Conservation (phyloP, 495 filamentous ascomycete species). For the Hypoxylon lienhwacheense region DNA sequence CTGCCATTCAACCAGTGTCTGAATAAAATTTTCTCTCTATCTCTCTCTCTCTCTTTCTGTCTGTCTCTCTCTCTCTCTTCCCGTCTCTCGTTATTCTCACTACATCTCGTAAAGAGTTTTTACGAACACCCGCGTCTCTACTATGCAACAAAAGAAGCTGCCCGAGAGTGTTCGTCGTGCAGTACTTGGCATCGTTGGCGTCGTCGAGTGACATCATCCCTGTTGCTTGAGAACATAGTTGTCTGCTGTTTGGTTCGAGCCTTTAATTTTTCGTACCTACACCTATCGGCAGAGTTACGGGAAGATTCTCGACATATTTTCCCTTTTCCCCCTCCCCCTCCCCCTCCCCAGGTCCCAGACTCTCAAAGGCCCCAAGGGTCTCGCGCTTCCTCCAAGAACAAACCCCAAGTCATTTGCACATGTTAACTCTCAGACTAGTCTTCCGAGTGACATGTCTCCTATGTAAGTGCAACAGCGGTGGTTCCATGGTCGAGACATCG, state of each 20-base stretch:
- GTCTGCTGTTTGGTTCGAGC: slow-evolving; percentile 18
- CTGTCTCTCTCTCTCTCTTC: slow-evolving; percentile 1
- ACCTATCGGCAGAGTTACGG: slow-evolving; percentile 15
- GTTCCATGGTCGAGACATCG: slow-evolving; percentile 16
- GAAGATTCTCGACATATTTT: slow-evolving; percentile 5
- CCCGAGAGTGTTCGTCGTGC: neutral
- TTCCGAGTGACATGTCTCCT: slow-evolving; percentile 11
- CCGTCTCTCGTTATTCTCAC: too few relatives aligned
- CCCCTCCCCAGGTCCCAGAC: neutral
- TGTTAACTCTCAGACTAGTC: slow-evolving; percentile 18
- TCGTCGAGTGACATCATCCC: slow-evolving; percentile 25
- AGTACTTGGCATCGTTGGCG: slow-evolving; percentile 2
- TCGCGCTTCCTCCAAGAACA: too few relatives aligned
- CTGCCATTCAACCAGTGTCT: slow-evolving; percentile 26
- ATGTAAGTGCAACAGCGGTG: slow-evolving; percentile 28
- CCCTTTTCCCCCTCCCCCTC: slow-evolving; percentile 5
- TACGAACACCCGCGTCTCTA: slow-evolving; percentile 13
- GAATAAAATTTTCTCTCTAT: slow-evolving; percentile 9
- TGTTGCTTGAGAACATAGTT: slow-evolving; percentile 5
- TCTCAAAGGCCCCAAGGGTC: too few relatives aligned
- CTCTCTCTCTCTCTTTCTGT: neutral
- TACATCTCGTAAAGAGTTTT: slow-evolving; percentile 4
- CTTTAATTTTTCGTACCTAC: slow-evolving; percentile 11
- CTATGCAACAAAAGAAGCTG: slow-evolving; percentile 1
- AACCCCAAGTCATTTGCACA: neutral